phyloP scores from a whole-genome alignment of 2,329 filamentous ascomycete genomes.

The Coniochaeta ligniaria region DNA sequence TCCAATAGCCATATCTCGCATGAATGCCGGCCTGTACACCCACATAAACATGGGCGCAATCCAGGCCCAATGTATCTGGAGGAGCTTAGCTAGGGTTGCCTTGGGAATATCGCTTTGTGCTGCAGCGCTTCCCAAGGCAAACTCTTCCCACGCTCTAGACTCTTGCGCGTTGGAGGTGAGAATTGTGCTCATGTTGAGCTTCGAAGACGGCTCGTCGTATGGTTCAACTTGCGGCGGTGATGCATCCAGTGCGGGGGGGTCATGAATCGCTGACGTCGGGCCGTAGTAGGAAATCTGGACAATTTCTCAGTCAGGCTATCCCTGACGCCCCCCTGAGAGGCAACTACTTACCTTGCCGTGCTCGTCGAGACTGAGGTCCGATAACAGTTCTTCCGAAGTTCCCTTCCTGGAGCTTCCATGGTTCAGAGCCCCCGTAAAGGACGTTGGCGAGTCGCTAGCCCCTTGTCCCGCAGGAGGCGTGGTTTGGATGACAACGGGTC shows the following conservation, averaged over 20 bases:
- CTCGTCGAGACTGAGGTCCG: slow-evolving; percentile 16
- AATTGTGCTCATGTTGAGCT: slow-evolving; percentile 9
- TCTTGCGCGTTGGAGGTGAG: slow-evolving; percentile 15
- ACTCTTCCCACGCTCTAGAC: slow-evolving; percentile 16
- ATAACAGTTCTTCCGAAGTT: slow-evolving; percentile 9
- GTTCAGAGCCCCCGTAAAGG: not conserved
- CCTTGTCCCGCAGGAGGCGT: too few species aligned
- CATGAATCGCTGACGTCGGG: slow-evolving; percentile 19
- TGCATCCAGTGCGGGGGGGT: slow-evolving; percentile 11
- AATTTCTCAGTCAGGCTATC: not conserved
- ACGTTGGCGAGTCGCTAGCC: too few species aligned
- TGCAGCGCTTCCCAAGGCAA: slow-evolving; percentile 16
- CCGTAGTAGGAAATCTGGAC: slow-evolving; percentile 18
- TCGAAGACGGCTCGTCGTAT: slow-evolving; percentile 11
- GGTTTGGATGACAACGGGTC: not conserved
- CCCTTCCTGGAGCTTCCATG: not conserved
- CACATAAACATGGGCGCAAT: slow-evolving; percentile 20
- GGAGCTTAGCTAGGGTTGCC: slow-evolving; percentile 10
- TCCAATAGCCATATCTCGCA: slow-evolving; percentile 19
- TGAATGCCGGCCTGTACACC: slow-evolving; percentile 20
- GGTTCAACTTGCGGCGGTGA: slow-evolving; percentile 5
- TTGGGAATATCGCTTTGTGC: slow-evolving; percentile 14
- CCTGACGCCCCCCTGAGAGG: not conserved
- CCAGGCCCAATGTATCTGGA: slow-evolving; percentile 18
- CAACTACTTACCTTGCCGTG: slow-evolving; percentile 10